A percentile compares a stretch with the other conserved stretches of the same genome.
phyloP scores from a whole-genome alignment of 83 land plant genomes.

The Isoetes engelmannii region DNA sequence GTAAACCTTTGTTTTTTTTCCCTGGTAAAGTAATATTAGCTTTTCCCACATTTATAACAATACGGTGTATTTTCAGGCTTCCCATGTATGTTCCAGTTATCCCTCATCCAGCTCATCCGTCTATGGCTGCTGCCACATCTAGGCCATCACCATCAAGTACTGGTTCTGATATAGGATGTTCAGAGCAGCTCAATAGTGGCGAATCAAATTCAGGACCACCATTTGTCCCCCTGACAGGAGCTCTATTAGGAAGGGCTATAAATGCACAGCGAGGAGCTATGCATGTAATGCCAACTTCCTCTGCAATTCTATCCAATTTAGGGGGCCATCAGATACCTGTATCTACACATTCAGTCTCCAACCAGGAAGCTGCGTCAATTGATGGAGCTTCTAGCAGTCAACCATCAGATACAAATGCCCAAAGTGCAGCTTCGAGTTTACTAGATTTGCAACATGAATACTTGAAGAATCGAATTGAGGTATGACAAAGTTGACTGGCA shows the following conservation, averaged over 20 bases:
- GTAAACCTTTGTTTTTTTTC: slow-evolving; percentile 12
- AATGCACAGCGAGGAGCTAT: slow-evolving; percentile 2
- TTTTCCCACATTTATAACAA: neutral
- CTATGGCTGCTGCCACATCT: slow-evolving; percentile 4
- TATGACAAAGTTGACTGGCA: neutral
- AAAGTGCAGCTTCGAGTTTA: neutral
- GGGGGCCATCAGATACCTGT: slow-evolving; percentile 1
- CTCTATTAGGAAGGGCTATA: neutral
- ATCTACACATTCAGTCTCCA: neutral
- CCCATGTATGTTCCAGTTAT: slow-evolving; percentile 22
- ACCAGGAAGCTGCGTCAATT: slow-evolving; percentile 10
- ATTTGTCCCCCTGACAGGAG: neutral
- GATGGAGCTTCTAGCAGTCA: slow-evolving; percentile 2
- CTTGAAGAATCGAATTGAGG: slow-evolving; percentile 17
- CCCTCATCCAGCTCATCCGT: slow-evolving; percentile 17
- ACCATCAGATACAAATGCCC: neutral
- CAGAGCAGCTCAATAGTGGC: slow-evolving; percentile 5
- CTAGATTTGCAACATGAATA: slow-evolving; percentile 11
- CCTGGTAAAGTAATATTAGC: neutral
- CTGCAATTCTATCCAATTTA: neutral
- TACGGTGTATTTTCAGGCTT: slow-evolving; percentile 9
- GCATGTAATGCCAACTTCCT: slow-evolving; percentile 1
- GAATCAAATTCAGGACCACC: neutral
- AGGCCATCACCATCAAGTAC: neutral
- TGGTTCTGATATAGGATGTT: slow-evolving; percentile 7